A percentile compares a stretch with the other conserved stretches of the same genome.
Conservation (phyloP, 2,329 filamentous ascomycete genomes). For the Cyphellophora europaea region DNA sequence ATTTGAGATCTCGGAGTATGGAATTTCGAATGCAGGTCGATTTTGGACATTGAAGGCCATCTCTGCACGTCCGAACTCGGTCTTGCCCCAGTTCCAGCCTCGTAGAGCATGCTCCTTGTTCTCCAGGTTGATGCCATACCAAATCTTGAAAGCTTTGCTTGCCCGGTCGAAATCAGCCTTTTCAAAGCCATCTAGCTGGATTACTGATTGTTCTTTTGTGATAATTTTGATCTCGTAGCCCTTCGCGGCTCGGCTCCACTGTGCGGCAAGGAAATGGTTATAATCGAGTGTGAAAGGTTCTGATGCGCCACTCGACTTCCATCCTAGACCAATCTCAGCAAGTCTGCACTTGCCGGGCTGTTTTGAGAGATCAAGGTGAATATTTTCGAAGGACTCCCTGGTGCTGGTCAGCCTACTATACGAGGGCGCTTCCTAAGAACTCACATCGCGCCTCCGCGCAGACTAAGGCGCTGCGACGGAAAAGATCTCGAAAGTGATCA, state of each 20-base stretch:
- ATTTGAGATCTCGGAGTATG: constrained; percentile 95
- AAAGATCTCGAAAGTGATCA: too few relatives aligned
- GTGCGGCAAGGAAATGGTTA: constrained; percentile 72
- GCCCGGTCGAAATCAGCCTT: constrained; percentile 91
- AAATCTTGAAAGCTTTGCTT: constrained; percentile 90
- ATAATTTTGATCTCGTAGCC: constrained; percentile 92
- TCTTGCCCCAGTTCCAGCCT: constrained; percentile 99
- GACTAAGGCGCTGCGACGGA: too few relatives aligned
- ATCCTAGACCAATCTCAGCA: constrained; percentile 86
- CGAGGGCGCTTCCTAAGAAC: background rate
- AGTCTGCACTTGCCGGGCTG: constrained; percentile 89
- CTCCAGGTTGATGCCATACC: constrained; percentile 91
- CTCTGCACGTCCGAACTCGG: constrained; percentile 91
- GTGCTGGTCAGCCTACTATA: constrained; percentile 1
- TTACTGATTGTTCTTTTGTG: constrained; percentile 71
- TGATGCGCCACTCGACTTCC: constrained; percentile 72
- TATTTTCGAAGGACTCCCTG: constrained; percentile 92
- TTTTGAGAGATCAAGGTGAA: constrained; percentile 91
- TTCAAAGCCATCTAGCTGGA: constrained; percentile 91
- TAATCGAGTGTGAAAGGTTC: constrained; percentile 91
- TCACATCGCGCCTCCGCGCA: background rate
- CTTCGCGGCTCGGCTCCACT: constrained; percentile 89
- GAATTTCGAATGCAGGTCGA: constrained; percentile 89
- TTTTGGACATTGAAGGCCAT: constrained; percentile 96
- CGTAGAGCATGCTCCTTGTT: constrained; percentile 87